Percentiles rank a stretch among this genome's conserved stretches.
These are phyloP conservation scores for Globisporangium paddicum DNA, from an alignment of 352 stramenopile species.

Conservation along the genomic window DNA sequence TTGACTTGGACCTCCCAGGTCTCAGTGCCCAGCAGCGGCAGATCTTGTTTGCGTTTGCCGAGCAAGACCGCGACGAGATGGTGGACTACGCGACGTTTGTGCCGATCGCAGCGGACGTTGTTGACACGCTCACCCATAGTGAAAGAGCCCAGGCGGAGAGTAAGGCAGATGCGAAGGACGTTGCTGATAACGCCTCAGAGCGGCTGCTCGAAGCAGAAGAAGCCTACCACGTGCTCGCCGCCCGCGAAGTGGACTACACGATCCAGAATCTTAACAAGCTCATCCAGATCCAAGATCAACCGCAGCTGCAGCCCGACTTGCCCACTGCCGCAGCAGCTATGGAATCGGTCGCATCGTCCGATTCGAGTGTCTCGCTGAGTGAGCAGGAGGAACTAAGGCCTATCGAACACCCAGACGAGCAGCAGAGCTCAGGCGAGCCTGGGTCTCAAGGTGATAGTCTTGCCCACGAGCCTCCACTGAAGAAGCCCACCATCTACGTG, in stretches of 20 bases:
- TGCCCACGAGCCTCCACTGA: conserved; percentile 2
- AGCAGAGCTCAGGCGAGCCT: neutral
- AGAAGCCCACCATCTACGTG: conserved; percentile 24
- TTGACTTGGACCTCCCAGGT: conserved; percentile 29
- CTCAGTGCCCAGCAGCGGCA: conserved; percentile 26
- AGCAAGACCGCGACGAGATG: conserved; percentile 53
- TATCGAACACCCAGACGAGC: conserved; percentile 10
- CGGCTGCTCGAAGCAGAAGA: conserved; percentile 18
- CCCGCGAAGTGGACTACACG: conserved; percentile 32
- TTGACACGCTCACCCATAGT: conserved; percentile 33
- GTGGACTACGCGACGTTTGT: conserved; percentile 50
- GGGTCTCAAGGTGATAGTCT: neutral
- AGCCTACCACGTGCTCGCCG: conserved; percentile 23
- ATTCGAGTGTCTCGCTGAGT: neutral
- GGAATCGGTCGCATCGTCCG: conserved; percentile 9
- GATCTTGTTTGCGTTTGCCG: conserved; percentile 47
- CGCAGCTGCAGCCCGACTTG: neutral
- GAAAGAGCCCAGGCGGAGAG: neutral
- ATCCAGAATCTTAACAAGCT: conserved; percentile 36
- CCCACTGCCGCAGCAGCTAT: neutral
- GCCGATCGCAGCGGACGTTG: conserved; percentile 37
- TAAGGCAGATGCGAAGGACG: conserved; percentile 14
- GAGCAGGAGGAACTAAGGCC: conserved; percentile 1
- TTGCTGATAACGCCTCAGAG: neutral
- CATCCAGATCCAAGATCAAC: conserved; percentile 26